Conservation (phyloP, 1,284 basidiomycete species). For the Laetiporus sulphureus region DNA sequence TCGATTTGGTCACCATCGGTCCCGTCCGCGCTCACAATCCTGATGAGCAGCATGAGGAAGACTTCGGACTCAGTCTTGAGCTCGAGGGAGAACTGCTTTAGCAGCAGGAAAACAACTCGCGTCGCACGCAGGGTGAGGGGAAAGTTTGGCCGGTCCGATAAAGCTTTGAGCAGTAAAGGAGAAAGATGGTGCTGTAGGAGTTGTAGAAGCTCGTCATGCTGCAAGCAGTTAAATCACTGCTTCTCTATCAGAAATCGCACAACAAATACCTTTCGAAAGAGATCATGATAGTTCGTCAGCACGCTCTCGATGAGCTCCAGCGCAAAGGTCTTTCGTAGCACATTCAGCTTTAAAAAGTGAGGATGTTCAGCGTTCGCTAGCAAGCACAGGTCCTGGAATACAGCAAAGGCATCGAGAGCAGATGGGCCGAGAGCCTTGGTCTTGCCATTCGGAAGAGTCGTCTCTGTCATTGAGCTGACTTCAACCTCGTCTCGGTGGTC, state of each 20-base stretch:
- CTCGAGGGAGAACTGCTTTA: slow-evolving; percentile 87
- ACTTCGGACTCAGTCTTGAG: slow-evolving; percentile 78
- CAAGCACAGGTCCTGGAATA: slow-evolving; percentile 88
- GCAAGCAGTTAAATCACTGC: slow-evolving; percentile 13
- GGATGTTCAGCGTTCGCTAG: slow-evolving; percentile 82
- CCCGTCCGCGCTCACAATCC: slow-evolving; percentile 67
- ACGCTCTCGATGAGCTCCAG: slow-evolving; percentile 96
- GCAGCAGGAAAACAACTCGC: slow-evolving; percentile 86
- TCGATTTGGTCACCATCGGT: slow-evolving; percentile 20
- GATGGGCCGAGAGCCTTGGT: slow-evolving; percentile 67
- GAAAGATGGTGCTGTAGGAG: slow-evolving; percentile 86
- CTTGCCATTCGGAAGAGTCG: slow-evolving; percentile 58
- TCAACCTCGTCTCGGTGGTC: slow-evolving; percentile 44
- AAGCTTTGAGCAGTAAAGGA: slow-evolving; percentile 79
- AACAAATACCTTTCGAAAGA: slow-evolving; percentile 68
- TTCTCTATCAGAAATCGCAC: too few relatives aligned
- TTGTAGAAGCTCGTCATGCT: slow-evolving; percentile 81
- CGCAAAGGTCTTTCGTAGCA: slow-evolving; percentile 89
- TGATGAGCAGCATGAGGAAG: slow-evolving; percentile 78
- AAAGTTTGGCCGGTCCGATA: slow-evolving; percentile 83
- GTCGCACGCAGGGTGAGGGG: slow-evolving; percentile 87
- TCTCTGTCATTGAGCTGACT: slow-evolving; percentile 31
- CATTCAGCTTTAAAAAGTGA: slow-evolving; percentile 78
- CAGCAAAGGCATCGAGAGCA: slow-evolving; percentile 79
- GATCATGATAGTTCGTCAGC: slow-evolving; percentile 86